Conservation (phyloP, 2,329 filamentous ascomycete species). For the Penicillium crustosum region DNA sequence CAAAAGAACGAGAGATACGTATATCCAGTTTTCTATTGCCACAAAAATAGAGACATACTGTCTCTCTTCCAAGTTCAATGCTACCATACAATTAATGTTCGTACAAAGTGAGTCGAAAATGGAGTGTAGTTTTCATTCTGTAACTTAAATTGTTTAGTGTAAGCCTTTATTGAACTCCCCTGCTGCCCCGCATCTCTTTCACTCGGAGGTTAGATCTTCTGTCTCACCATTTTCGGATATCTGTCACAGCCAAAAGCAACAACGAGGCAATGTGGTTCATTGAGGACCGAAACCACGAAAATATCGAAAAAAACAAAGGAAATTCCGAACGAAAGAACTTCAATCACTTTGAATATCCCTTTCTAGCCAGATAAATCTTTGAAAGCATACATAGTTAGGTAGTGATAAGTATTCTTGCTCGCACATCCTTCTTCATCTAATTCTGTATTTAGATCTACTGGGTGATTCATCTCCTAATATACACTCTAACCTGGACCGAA, state of each 20-base stretch:
- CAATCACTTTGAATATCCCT: not conserved
- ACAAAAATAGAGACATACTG: not conserved
- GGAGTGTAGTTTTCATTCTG: too few relatives aligned
- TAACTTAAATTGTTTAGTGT: not conserved
- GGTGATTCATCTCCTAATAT: not conserved
- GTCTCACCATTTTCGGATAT: not conserved
- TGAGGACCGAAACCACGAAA: not conserved
- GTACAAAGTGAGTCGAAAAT: not conserved
- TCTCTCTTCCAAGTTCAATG: too few relatives aligned
- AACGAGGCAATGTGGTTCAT: not conserved
- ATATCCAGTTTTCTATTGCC: too few relatives aligned
- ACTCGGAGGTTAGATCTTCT: not conserved
- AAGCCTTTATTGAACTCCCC: too few relatives aligned
- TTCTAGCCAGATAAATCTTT: not conserved
- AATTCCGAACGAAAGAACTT: not conserved
- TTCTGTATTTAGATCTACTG: too few relatives aligned
- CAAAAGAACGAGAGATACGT: not conserved
- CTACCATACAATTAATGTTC: not conserved
- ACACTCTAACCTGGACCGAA: fast-evolving
- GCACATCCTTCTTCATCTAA: too few relatives aligned
- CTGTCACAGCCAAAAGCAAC: not conserved
- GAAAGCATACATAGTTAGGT: not conserved
- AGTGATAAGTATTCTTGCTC: not conserved
- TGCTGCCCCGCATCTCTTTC: not conserved
- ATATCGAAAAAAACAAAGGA: not conserved